A percentile compares a stretch with the other conserved stretches of the same genome.
These are phyloP conservation scores for Jamesozyma rosinii DNA, from an alignment of 805 yeast genomes.

Conservation along the genomic window DNA sequence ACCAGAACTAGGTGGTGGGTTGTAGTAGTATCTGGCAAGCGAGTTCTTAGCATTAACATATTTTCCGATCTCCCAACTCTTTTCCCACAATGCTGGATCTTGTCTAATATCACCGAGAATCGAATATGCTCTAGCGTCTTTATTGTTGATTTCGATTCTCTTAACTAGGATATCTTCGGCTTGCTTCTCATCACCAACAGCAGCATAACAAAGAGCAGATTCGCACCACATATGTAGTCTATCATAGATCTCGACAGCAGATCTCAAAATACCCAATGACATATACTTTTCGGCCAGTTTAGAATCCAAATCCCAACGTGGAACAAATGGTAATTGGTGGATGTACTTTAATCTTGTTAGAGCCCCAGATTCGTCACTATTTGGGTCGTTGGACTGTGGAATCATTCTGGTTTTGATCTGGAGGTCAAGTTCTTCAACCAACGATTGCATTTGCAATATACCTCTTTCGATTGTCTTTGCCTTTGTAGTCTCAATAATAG, in stretches of 20 bases:
- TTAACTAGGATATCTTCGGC: slow-evolving; percentile 53
- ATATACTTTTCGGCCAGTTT: slow-evolving; percentile 77
- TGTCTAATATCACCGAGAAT: slow-evolving; percentile 77
- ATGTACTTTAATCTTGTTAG: slow-evolving; percentile 57
- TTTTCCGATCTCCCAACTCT: slow-evolving; percentile 78
- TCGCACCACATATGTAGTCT: slow-evolving; percentile 69
- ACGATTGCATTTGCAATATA: slow-evolving; percentile 80
- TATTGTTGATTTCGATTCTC: slow-evolving; percentile 48
- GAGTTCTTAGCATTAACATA: slow-evolving; percentile 83
- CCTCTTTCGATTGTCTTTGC: slow-evolving; percentile 91
- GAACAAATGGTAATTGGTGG: slow-evolving; percentile 65
- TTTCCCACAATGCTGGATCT: slow-evolving; percentile 69
- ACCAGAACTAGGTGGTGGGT: slow-evolving; percentile 51
- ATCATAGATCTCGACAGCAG: slow-evolving; percentile 84
- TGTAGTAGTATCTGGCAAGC: slow-evolving; percentile 60
- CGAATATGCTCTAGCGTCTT: slow-evolving; percentile 75
- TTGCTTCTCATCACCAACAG: slow-evolving; percentile 60
- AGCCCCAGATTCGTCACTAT: slow-evolving; percentile 24
- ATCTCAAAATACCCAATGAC: slow-evolving; percentile 72
- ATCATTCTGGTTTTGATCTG: slow-evolving; percentile 48
- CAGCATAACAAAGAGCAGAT: slow-evolving; percentile 83
- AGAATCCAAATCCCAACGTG: slow-evolving; percentile 79
- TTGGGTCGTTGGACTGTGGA: slow-evolving; percentile 34
- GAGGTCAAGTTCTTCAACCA: slow-evolving; percentile 80
- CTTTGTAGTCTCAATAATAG: slow-evolving; percentile 67